Percentiles rank a stretch among this genome's conserved stretches.
Evolutionary conservation across 2,329 filamentous ascomycete genomes (phyloP).

Genomic region (Thelonectria olida): DNA sequence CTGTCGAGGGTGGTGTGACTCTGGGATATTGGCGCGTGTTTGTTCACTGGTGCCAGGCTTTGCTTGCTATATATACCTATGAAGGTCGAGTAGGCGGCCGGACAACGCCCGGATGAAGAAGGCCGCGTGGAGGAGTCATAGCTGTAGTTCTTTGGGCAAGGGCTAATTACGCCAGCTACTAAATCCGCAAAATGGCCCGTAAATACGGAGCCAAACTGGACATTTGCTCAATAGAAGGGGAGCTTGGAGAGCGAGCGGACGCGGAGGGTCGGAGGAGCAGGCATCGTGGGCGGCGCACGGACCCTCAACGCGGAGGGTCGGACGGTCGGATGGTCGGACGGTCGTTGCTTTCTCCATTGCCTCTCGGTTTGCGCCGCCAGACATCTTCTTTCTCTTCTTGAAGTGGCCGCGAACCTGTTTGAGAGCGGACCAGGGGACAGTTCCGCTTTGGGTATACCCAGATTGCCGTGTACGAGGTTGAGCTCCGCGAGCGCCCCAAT

Average conservation of each 20-base stretch:
- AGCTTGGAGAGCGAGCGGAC: constrained; percentile 2
- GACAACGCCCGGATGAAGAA: constrained; percentile 14
- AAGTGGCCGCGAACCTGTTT: constrained; percentile 1
- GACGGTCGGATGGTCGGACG: constrained; percentile 21
- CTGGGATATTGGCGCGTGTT: constrained; percentile 1
- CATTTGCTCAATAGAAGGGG: constrained; percentile 10
- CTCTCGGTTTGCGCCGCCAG: constrained; percentile 16
- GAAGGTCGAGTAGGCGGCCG: constrained; percentile 1
- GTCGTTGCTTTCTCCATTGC: constrained; percentile 18
- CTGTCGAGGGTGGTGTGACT: constrained; percentile 10
- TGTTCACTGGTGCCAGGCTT: constrained; percentile 11
- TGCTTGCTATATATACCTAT: constrained; percentile 23
- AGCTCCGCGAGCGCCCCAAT: constrained; percentile 8
- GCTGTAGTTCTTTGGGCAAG: constrained; percentile 17
- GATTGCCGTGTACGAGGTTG: constrained; percentile 1
- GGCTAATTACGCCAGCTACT: constrained; percentile 9
- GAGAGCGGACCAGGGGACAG: neutral
- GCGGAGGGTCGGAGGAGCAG: constrained; percentile 18
- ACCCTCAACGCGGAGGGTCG: constrained; percentile 5
- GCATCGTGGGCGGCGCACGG: constrained; percentile 4
- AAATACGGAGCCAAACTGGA: constrained; percentile 14
- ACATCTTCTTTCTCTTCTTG: constrained; percentile 8
- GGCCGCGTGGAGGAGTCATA: constrained; percentile 1
- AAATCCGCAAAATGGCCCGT: constrained; percentile 18
- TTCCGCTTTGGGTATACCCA: constrained; percentile 7